phyloP scores from a whole-genome alignment of 805 yeast genomes.

The Hyphopichia homilentoma region DNA sequence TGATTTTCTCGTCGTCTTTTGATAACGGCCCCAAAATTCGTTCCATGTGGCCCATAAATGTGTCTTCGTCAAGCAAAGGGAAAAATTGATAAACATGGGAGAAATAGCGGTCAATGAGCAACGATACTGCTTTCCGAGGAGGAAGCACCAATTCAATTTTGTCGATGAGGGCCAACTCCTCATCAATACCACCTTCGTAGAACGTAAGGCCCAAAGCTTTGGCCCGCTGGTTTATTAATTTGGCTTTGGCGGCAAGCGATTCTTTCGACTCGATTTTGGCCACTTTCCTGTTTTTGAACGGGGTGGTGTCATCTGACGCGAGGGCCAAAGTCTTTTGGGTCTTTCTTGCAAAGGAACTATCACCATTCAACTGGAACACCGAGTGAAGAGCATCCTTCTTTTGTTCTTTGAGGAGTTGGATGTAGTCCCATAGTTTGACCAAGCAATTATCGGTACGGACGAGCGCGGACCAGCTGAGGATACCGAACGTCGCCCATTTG shows the following conservation, averaged over 20 bases:
- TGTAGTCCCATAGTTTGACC: no score
- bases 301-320: no score
- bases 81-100: slow-evolving; percentile 38
- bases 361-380: no score
- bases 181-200: slow-evolving; percentile 25
- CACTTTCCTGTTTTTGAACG: not conserved
- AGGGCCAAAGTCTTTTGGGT: slow-evolving; percentile 1
- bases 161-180: slow-evolving; percentile 20
- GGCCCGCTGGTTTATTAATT: slow-evolving; percentile 15
- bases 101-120: slow-evolving; percentile 39
- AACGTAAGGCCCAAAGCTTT: slow-evolving; percentile 23
- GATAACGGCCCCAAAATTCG: slow-evolving; percentile 8
- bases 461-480: no score
- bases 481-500: no score
- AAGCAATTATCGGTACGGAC: no score
- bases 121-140: slow-evolving; percentile 28
- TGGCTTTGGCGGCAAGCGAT: slow-evolving; percentile 6
- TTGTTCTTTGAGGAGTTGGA: no score
- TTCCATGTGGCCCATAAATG: slow-evolving; percentile 14
- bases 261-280: not conserved
- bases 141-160: slow-evolving; percentile 37
- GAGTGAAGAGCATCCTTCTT: no score
- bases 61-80: slow-evolving; percentile 38
- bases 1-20: slow-evolving; percentile 22
- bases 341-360: no score